Evolutionary conservation across 768 basidiomycete genomes (phyloP).

Genomic region (Lentinula raphanica): DNA sequence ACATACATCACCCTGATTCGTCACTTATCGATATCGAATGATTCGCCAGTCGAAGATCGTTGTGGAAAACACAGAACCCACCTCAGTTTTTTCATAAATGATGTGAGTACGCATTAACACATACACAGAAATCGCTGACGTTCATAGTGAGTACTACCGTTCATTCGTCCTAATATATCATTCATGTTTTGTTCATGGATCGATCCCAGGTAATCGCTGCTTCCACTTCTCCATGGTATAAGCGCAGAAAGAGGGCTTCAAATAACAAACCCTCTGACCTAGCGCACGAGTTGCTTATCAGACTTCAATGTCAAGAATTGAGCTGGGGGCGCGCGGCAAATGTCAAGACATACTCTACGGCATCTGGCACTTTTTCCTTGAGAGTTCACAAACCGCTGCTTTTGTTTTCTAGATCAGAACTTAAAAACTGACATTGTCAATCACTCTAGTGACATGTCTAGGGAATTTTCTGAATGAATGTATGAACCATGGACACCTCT

Average conservation of each 20-base stretch:
- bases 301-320: neutral
- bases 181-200: neutral
- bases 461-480: neutral
- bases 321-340: neutral
- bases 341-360: conserved; percentile 1
- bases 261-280: neutral
- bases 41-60: neutral
- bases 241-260: neutral
- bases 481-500: neutral
- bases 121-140: no score
- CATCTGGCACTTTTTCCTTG: neutral
- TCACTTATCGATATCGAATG: no score
- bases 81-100: neutral
- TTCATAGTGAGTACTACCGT: no score
- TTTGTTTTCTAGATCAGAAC: conserved; percentile 2
- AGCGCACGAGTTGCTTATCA: conserved; percentile 2
- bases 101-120: no score
- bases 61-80: neutral
- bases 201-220: neutral
- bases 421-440: conserved; percentile 1
- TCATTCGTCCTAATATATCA: neutral
- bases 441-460: neutral
- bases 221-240: neutral
- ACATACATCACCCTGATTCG: neutral
- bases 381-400: neutral